These are phyloP conservation scores for Trapa incisa DNA, from an alignment of 345 rosid species.

Conservation along the genomic window DNA sequence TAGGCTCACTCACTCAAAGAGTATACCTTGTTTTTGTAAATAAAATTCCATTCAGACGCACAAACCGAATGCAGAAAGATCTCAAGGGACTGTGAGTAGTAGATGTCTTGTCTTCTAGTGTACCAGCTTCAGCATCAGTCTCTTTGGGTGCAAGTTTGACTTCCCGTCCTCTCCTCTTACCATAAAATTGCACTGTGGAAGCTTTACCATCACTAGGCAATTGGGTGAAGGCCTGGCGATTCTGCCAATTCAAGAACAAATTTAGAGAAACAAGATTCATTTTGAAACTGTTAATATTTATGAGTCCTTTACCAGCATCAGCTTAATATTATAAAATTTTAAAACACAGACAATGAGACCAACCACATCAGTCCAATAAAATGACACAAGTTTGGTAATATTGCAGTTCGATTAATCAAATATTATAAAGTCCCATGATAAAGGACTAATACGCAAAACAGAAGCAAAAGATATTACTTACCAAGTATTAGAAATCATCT, in stretches of 20 bases:
- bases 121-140: conserved; percentile 25
- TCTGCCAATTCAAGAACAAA: conserved; percentile 5
- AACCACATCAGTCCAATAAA: not conserved
- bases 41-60: conserved; percentile 81
- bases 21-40: conserved; percentile 82
- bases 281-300: not conserved
- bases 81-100: conserved; percentile 33
- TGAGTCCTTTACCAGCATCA: too few species aligned
- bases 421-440: not conserved
- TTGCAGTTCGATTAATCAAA: not conserved
- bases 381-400: not conserved
- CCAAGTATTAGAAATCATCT: too few species aligned
- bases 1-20: not conserved
- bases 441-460: too few species aligned
- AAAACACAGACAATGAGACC: not conserved
- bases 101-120: conserved; percentile 34
- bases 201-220: conserved; percentile 34
- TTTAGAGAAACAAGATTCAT: not conserved
- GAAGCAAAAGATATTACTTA: not conserved
- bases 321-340: too few species aligned
- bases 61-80: conserved; percentile 65
- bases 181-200: conserved; percentile 18
- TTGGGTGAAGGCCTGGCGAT: conserved; percentile 45
- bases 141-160: conserved; percentile 37
- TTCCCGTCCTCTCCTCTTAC: conserved; percentile 59